Conservation (phyloP, 2,329 filamentous ascomycete genomes). For the Calcarisporium arbuscula region DNA sequence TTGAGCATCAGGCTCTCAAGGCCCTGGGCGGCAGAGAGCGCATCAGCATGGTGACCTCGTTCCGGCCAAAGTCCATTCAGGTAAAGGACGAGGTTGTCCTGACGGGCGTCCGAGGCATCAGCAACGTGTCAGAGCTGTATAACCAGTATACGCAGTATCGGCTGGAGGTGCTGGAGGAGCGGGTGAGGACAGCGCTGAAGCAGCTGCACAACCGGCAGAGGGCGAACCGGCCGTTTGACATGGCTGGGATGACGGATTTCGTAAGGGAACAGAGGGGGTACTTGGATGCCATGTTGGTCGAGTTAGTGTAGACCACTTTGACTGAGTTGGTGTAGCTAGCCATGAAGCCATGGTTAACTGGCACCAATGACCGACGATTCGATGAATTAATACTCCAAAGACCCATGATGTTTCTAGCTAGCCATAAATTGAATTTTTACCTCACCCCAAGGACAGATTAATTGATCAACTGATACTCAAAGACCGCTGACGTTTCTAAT, state of each 20-base stretch:
- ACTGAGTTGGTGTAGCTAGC: no score
- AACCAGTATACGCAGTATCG: constrained; percentile 57
- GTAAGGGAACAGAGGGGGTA: constrained; percentile 18
- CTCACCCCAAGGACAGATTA: no score
- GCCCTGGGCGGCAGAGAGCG: constrained; percentile 53
- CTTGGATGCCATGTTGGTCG: constrained; percentile 13
- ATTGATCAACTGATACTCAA: no score
- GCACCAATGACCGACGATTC: no score
- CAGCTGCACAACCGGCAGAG: constrained; percentile 9
- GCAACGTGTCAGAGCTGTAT: constrained; percentile 51
- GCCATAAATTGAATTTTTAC: no score
- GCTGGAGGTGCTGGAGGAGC: constrained; percentile 55
- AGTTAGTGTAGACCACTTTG: no score
- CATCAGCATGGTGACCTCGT: constrained; percentile 61
- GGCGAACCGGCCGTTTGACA: constrained; percentile 11
- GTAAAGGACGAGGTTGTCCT: constrained; percentile 55
- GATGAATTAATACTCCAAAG: no score
- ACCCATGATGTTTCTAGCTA: no score
- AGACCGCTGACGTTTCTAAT: no score
- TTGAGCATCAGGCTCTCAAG: constrained; percentile 56
- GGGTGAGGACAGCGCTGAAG: constrained; percentile 21
- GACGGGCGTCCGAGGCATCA: constrained; percentile 52
- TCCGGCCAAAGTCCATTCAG: constrained; percentile 49
- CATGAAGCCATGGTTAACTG: no score
- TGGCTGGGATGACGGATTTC: constrained; percentile 10